Base-by-base conservation (phyloP, 2,329 filamentous ascomycete species). In the Seiridium cupressi region DNA sequence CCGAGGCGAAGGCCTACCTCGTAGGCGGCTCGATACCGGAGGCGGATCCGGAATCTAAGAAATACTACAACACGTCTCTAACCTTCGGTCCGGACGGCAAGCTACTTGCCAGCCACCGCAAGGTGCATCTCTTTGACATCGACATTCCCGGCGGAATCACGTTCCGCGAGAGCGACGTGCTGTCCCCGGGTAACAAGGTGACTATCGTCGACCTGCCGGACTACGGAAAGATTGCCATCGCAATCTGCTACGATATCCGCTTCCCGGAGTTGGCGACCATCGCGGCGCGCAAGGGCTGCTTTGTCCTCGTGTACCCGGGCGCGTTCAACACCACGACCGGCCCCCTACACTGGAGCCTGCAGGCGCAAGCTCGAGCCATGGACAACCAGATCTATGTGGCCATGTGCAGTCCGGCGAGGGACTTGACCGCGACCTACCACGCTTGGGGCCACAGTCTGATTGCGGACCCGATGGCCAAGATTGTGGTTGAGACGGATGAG, bases 71-170 rank as follows among this genome's bases (percentile, higher is more conserved):
- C 79, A 98, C 95, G 3, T 89, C 87, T 35, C 80, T 99, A 51
- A 87, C 90, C 6, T 99, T 99, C 76, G 85, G 82, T 0, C 93
- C 93, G 0, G 78, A 82, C 8, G 95, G 95, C 3, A 74, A 82
- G n/a, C 81, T 97, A 54, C 82, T 99, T n/a, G 92, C 88, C 5
- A 91, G 88, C 2, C 93, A 98, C 75, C 87, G 95, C 68, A 99
- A 99, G 79, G 88, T 95, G 48, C 95, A 99, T 76, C 84, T 99
- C 48, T 99, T 99, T 76, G 95, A 98, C 77, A 99, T 99, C 69
- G 89, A 96, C 74, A 98, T 99, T 64, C 95, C 95, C 0, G 94
- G 93, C 63, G 93, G 93, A 79, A 97, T 99, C 74, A 89, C 79
- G 10, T 99, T 99, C 78, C 86, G 85, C 64, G 95, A 99, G 77